phyloP scores from a whole-genome alignment of 495 filamentous ascomycete species.

The Geopyxis carbonaria region DNA sequence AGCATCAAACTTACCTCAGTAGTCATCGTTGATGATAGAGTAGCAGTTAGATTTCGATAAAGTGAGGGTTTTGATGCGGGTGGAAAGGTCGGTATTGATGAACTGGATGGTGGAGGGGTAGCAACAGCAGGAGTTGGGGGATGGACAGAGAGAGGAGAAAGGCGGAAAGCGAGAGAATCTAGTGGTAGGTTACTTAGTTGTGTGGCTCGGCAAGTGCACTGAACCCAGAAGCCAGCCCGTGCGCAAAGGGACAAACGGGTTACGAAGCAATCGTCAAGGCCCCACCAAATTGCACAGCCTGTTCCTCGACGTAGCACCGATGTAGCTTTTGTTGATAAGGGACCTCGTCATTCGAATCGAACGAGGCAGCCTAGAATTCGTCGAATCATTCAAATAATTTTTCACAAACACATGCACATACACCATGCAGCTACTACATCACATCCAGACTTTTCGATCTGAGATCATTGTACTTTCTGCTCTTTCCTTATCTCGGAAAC shows the following conservation, averaged over 20 bases:
- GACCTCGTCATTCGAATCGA: background rate
- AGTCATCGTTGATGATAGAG: constrained; percentile 36
- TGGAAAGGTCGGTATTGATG: constrained; percentile 18
- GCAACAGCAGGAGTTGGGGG: constrained; percentile 22
- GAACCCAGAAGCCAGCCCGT: too few relatives aligned
- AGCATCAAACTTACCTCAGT: constrained; percentile 41
- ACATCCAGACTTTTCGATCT: too few relatives aligned
- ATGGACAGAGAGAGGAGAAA: constrained; percentile 13
- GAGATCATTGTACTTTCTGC: too few relatives aligned
- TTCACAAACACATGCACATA: background rate
- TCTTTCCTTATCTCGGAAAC: too few relatives aligned
- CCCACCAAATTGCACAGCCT: background rate
- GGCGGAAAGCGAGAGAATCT: too few relatives aligned
- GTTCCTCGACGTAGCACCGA: background rate
- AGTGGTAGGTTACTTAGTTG: too few relatives aligned
- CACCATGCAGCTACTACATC: too few relatives aligned
- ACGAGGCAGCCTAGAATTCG: background rate
- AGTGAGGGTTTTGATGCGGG: constrained; percentile 3
- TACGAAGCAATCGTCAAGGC: background rate
- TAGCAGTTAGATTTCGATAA: constrained; percentile 18
- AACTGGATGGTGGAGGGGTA: constrained; percentile 19
- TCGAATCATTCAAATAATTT: background rate
- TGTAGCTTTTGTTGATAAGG: too few relatives aligned
- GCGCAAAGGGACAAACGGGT: too few relatives aligned
- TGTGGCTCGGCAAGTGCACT: background rate